Evolutionary conservation across 2,329 filamentous ascomycete genomes (phyloP).

Genomic region (Aschersonia sp.): DNA sequence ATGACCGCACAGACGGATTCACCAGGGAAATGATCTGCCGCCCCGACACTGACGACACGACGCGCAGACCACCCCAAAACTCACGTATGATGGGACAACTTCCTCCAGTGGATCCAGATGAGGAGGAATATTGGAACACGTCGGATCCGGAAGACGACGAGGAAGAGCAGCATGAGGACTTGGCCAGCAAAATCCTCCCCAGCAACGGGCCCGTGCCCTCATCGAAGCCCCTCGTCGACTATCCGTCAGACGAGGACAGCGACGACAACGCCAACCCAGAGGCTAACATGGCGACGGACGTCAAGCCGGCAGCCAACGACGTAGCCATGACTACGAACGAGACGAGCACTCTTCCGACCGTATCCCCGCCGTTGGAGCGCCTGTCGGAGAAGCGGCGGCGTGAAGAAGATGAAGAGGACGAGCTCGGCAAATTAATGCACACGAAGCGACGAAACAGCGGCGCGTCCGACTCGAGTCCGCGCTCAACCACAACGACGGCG

Average conservation of each 20-base stretch:
- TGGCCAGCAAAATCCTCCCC: conserved; percentile 18
- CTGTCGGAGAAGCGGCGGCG: conserved; percentile 79
- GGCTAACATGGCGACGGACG: conserved; percentile 11
- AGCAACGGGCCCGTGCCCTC: conserved; percentile 50
- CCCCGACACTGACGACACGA: conserved; percentile 49
- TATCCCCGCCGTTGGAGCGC: conserved; percentile 54
- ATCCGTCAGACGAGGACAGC: conserved; percentile 79
- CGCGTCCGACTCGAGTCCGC: conserved; percentile 28
- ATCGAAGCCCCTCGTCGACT: conserved; percentile 72
- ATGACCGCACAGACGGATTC: conserved; percentile 64
- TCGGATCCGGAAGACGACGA: conserved; percentile 77
- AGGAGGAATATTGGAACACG: conserved; percentile 89
- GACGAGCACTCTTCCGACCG: conserved; percentile 1
- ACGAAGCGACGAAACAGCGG: conserved; percentile 47
- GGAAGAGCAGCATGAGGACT: conserved; percentile 16
- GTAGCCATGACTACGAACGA: not conserved
- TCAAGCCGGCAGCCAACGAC: conserved; percentile 11
- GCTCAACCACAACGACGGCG: conserved; percentile 9
- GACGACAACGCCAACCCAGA: conserved; percentile 43
- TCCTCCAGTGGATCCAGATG: conserved; percentile 57
- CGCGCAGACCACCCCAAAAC: conserved; percentile 25
- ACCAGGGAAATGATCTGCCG: conserved; percentile 55
- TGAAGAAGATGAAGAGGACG: conserved; percentile 82
- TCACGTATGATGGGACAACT: conserved; percentile 59
- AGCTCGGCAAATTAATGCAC: conserved; percentile 67